Evolutionary conservation across 345 rosid genomes (phyloP).

Genomic region (Citrus unshiu): DNA sequence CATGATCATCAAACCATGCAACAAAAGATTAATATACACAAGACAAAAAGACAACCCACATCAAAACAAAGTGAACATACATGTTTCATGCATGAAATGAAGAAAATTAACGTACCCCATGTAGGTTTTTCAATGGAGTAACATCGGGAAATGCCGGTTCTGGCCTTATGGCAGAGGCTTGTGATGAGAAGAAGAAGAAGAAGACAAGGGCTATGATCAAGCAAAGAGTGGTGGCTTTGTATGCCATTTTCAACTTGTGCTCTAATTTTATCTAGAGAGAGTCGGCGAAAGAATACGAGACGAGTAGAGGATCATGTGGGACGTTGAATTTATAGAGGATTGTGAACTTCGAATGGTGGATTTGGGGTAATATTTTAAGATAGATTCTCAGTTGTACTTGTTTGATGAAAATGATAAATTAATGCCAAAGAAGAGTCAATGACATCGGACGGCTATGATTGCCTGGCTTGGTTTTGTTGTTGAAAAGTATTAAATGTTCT

Average conservation of each 20-base stretch:
- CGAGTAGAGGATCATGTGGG: not conserved
- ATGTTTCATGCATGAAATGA: not conserved
- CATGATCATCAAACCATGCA: not conserved
- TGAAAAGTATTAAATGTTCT: not conserved
- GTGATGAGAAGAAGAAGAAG: constrained; percentile 8
- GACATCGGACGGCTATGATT: not conserved
- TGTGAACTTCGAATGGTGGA: not conserved
- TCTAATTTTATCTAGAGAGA: not conserved
- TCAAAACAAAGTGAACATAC: not conserved
- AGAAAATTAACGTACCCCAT: constrained; percentile 18
- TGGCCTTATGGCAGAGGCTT: constrained; percentile 20
- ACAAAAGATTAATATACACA: not conserved
- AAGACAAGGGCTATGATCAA: constrained; percentile 7
- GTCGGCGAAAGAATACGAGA: not conserved
- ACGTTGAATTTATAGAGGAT: constrained; percentile 14
- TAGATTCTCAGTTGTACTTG: not conserved
- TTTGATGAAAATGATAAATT: not conserved
- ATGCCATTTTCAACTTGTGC: constrained; percentile 18
- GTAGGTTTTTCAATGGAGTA: not conserved
- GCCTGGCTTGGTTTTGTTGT: not conserved
- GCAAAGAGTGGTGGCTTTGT: constrained; percentile 16
- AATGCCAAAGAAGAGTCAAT: not conserved
- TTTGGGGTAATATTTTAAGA: not conserved
- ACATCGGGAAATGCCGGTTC: not conserved
- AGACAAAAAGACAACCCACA: not conserved